Base-by-base conservation (phyloP, 441 rosid genomes). In the Populus tomentosa region DNA sequence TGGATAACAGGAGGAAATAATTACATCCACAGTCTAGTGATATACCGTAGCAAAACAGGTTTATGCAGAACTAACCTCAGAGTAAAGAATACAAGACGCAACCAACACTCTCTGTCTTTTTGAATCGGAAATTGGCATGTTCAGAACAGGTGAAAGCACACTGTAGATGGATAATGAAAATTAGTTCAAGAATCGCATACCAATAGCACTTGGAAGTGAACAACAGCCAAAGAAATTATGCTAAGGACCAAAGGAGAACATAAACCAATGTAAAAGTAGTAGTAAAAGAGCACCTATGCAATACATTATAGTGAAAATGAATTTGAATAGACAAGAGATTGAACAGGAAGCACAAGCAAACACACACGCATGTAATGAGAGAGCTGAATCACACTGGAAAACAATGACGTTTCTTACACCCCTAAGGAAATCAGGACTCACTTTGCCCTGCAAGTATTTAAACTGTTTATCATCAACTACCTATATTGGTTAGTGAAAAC, bases 161-260 rank as follows among this genome's bases (percentile, higher is more conserved):
- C n/a, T n/a, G n/a, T n/a, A n/a, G n/a, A n/a, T n/a, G n/a, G n/a
- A n/a, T n/a, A n/a, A n/a, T n/a, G n/a, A n/a, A n/a, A n/a, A n/a
- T n/a, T n/a, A 84, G 79, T 77, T 81, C 73, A 77, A 75, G 78
- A 28, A 77, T 74, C 79, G 77, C 40, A 73, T 76, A 30, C 72
- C 67, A 50, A 84, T 62, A 77, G 74, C 67, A 30, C 59, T 77
- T 56, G 67, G 53, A 73, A 72, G 23, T 36, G 35, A 28, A 67
- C 36, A 56, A 18, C 42, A 65, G 62, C n/a, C 53, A 81, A n/a
- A n/a, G n/a, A n/a, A n/a, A n/a, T n/a, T 36, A 20, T 24, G 26
- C 42, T 66, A 28, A 62, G 65, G 32, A 75, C 63, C 46, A 40
- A 7, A 70, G 30, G 59, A 75, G 30, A 56, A 68, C 46, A 69